These are phyloP conservation scores for Sanghuangporus baumii DNA, from an alignment of 1,284 basidiomycete genomes.

Conservation along the genomic window DNA sequence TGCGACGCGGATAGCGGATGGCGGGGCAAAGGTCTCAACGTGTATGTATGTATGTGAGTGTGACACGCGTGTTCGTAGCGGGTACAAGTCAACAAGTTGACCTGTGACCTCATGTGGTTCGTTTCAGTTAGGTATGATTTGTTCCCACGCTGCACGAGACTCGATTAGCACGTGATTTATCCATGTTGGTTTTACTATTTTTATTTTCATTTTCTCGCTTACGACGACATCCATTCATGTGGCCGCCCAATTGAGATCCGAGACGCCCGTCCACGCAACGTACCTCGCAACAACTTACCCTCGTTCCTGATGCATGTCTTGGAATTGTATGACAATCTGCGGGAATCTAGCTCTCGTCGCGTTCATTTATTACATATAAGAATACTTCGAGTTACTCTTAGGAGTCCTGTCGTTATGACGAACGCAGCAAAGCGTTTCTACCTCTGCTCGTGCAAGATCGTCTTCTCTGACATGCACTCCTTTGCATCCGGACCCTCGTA, in stretches of 20 bases:
- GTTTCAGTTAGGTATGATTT: background rate
- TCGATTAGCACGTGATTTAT: background rate
- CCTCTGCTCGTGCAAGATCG: no score
- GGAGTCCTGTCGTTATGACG: no score
- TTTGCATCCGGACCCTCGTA: no score
- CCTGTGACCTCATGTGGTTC: background rate
- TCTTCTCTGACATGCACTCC: no score
- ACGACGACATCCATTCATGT: background rate
- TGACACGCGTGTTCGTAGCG: background rate
- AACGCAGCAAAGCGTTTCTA: no score
- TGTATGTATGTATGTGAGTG: background rate
- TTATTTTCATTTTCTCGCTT: background rate
- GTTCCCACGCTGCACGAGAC: slow-evolving; percentile 3
- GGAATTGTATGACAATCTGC: background rate
- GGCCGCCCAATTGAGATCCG: background rate
- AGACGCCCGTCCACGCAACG: background rate
- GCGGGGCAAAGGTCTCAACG: background rate
- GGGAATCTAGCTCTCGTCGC: background rate
- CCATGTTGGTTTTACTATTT: background rate
- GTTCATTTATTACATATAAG: background rate
- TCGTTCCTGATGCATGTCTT: background rate
- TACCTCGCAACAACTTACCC: background rate
- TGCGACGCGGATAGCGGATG: background rate
- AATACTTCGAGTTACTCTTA: no score
- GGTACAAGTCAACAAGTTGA: background rate